A percentile compares a stretch with the other conserved stretches of the same genome.
These are phyloP conservation scores for Carpinus viminea DNA, from an alignment of 306 rosid genomes.

Conservation along the genomic window DNA sequence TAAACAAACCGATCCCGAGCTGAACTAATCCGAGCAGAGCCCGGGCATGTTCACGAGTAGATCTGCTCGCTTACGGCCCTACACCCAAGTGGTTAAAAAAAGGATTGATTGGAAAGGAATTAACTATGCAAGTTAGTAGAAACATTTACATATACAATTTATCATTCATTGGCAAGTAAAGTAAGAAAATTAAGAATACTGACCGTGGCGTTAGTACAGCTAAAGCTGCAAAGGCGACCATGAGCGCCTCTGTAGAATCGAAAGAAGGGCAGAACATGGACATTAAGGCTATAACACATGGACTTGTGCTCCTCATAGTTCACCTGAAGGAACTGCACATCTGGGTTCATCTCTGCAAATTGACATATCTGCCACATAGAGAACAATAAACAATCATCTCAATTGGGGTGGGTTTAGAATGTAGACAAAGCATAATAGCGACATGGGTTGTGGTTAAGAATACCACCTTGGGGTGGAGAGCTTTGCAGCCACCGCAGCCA, in stretches of 20 bases:
- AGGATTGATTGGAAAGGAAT: neutral
- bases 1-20: too few relatives aligned
- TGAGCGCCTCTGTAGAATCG: constrained; percentile 89
- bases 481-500: constrained; percentile 95
- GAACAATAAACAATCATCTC: constrained; percentile 20
- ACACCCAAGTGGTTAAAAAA: neutral
- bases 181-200: constrained; percentile 28
- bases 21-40: too few relatives aligned
- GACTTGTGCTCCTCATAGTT: constrained; percentile 83
- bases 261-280: constrained; percentile 89
- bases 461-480: constrained; percentile 88
- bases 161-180: neutral
- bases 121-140: neutral
- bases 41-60: too few relatives aligned
- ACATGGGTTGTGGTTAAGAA: neutral
- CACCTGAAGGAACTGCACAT: constrained; percentile 74
- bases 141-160: neutral
- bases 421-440: neutral
- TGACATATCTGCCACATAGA: constrained; percentile 68
- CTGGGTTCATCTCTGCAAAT: constrained; percentile 82
- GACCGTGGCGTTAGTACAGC: constrained; percentile 97
- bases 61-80: too few relatives aligned
- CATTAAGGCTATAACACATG: constrained; percentile 85
- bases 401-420: neutral
- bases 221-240: constrained; percentile 87